Conservation (phyloP, 1,284 basidiomycete genomes). For the Rhodotorula glutinis region DNA sequence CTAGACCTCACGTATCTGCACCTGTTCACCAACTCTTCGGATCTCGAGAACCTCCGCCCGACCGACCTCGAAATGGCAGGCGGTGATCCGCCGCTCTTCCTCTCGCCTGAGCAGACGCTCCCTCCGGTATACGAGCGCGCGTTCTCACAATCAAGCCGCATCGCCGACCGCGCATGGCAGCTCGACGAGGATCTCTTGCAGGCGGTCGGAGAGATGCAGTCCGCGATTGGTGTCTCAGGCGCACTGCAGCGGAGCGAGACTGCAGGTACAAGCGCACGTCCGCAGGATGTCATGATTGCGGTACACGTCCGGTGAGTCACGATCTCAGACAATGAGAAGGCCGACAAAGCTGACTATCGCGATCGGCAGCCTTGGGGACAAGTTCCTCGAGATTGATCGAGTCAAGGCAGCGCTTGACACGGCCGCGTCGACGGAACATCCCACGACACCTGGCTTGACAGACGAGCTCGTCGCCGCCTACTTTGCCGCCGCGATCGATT, state of each 20-base stretch:
- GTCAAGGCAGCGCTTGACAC: constrained; percentile 21
- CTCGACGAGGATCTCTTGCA: constrained; percentile 12
- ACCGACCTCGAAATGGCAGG: constrained; percentile 7
- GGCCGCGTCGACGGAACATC: neutral
- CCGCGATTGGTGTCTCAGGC: too few relatives aligned
- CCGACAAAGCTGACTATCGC: neutral
- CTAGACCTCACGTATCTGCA: constrained; percentile 37
- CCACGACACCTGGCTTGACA: constrained; percentile 17
- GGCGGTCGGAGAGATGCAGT: neutral
- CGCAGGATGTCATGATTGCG: constrained; percentile 20
- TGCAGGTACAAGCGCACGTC: too few relatives aligned
- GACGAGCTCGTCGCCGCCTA: constrained; percentile 16
- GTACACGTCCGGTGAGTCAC: constrained; percentile 37
- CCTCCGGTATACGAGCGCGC: constrained; percentile 6
- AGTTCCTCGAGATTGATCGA: constrained; percentile 30
- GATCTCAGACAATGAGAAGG: too few relatives aligned
- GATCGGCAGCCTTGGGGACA: constrained; percentile 37
- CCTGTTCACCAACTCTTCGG: constrained; percentile 9
- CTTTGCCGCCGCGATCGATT: constrained; percentile 24
- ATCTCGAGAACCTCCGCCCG: constrained; percentile 28
- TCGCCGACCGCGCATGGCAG: constrained; percentile 15
- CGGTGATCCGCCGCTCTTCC: constrained; percentile 1
- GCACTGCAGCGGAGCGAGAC: too few relatives aligned
- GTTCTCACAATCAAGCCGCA: constrained; percentile 11
- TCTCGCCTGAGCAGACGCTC: constrained; percentile 18